These are phyloP conservation scores for Hordeum marinum DNA, from an alignment of 176 grass and related monocot genomes.

Conservation along the genomic window DNA sequence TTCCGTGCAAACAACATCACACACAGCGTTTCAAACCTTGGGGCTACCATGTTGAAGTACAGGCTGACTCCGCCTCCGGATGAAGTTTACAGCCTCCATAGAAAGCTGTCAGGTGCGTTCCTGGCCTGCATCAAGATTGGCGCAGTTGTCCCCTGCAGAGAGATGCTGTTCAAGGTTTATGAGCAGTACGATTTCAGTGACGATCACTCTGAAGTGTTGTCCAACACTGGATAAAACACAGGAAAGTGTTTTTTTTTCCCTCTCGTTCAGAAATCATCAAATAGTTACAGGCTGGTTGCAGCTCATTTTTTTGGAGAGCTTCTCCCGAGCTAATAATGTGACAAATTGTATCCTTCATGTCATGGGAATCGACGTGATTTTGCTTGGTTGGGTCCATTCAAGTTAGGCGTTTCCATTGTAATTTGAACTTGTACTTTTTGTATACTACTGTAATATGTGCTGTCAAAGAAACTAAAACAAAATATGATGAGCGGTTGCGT, in stretches of 20 bases:
- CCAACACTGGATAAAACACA: conserved; percentile 33
- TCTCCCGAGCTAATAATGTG: background rate
- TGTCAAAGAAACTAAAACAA: background rate
- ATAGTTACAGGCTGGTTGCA: conserved; percentile 9
- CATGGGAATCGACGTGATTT: background rate
- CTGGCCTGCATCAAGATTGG: conserved; percentile 92
- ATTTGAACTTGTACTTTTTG: background rate
- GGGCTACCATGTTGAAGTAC: conserved; percentile 91
- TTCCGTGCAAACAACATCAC: conserved; percentile 78
- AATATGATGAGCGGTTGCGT: background rate
- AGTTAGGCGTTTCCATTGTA: background rate
- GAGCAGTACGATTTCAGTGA: conserved; percentile 54
- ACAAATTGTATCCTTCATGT: background rate
- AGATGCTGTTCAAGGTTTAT: conserved; percentile 65
- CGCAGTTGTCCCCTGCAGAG: conserved; percentile 81
- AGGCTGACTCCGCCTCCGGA: conserved; percentile 83
- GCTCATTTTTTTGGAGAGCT: conserved; percentile 44
- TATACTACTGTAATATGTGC: background rate
- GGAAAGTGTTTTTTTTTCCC: background rate
- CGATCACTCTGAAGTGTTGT: conserved; percentile 27
- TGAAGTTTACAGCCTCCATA: conserved; percentile 88
- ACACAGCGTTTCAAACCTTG: conserved; percentile 72
- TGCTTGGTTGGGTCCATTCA: background rate
- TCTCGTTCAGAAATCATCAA: background rate
- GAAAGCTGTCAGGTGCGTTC: conserved; percentile 95